Conservation (phyloP, 306 rosid species). For the Acacia confusa region DNA sequence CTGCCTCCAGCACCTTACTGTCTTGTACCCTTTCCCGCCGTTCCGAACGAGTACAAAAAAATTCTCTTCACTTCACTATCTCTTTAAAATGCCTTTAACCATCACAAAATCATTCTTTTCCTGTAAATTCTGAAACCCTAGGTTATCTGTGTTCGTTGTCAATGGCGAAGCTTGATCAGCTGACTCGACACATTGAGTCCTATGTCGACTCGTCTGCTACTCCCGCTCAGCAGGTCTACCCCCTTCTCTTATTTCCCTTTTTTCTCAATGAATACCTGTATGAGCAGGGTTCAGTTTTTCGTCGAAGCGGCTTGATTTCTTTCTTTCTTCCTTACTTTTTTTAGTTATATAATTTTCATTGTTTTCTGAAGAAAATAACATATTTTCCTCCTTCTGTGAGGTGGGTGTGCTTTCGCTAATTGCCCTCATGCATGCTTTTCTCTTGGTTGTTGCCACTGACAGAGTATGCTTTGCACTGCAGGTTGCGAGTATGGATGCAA, state of each 20-base stretch:
- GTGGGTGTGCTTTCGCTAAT: not conserved
- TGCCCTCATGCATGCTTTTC: not conserved
- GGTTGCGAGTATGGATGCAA: slow-evolving; percentile 73
- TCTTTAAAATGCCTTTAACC: slow-evolving; percentile 38
- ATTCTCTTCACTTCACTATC: not conserved
- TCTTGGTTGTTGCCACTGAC: not conserved
- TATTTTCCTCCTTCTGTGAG: not conserved
- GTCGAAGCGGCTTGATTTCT: not conserved
- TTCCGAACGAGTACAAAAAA: not conserved
- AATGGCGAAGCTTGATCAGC: slow-evolving; percentile 61
- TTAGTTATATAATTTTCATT: not conserved
- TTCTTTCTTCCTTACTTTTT: not conserved
- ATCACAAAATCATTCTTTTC: slow-evolving; percentile 21
- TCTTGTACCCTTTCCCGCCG: slow-evolving; percentile 10
- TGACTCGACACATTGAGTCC: slow-evolving; percentile 65
- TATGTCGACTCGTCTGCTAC: slow-evolving; percentile 72
- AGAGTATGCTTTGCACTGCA: slow-evolving; percentile 35
- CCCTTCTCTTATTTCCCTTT: not conserved
- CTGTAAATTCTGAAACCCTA: slow-evolving; percentile 38
- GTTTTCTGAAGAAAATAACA: not conserved
- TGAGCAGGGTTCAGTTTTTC: not conserved
- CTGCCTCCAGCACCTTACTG: not conserved
- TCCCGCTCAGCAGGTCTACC: slow-evolving; percentile 61
- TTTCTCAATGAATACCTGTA: not conserved
- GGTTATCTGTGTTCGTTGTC: slow-evolving; percentile 13